Evolutionary conservation across 306 rosid genomes (phyloP), one percentile per base, ranked within the genome.

Genomic region (Inga laurina): DNA sequence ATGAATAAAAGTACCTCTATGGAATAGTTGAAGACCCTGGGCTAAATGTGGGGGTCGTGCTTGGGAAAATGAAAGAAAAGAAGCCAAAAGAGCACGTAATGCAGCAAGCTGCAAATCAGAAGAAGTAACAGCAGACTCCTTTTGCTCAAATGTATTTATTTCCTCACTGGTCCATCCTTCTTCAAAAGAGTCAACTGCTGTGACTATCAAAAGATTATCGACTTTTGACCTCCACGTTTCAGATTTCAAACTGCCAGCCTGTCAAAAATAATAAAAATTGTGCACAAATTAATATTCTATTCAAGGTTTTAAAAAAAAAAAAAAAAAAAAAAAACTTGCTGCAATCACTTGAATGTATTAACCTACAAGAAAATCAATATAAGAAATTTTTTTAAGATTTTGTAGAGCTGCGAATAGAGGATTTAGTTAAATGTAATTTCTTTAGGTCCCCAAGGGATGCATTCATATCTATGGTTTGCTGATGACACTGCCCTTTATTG

Each of bases 1-100:
- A 52, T 54, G 43, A 54, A 74, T 57, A 80, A 65, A 85, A 67
- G 82, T 90, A 96, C 99, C 99, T 89, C 84, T 88, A 16, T 85
- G 87, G 75, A 93, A 92, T 83, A 96, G 94, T 86, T 90, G 97
- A 68, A 96, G 93, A 84, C 99, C 97, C 91, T 89, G 91, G 66
- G 93, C 83, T 75, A 96, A 84, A 89, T 86, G 85, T 57, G 93
- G 91, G 62, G 98, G 87, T 35, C 89, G 88, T 8, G 76, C 79
- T 75, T 24, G 89, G 51, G 85, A 85, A 72, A 90, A 89, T 8
- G 98, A 96, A 62, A 92, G 90, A 62, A 96, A 89, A 59, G 99
- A 93, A 35, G 93, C 93, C 88, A 89, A 87, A 75, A 96, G 92
- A 45, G 97, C 92, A 75, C 87, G 93, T 45, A 96, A 76, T 70